A percentile compares a stretch with the other conserved stretches of the same genome.
Evolutionary conservation across 2,329 filamentous ascomycete genomes (phyloP).

Genomic region (Aschersonia sp.): DNA sequence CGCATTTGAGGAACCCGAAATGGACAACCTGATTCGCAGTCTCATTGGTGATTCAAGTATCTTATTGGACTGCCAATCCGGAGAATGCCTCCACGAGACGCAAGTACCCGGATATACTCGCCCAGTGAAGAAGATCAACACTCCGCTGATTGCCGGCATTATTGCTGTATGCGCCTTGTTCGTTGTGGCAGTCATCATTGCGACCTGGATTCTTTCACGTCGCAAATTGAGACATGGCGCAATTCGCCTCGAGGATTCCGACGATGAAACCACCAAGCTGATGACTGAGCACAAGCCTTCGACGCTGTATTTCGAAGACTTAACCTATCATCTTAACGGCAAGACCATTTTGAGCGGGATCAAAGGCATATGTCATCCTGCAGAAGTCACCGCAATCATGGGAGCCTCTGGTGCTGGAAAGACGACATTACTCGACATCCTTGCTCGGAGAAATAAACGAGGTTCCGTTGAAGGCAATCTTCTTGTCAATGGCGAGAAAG

Average conservation of each 20-base stretch:
- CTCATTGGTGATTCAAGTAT: constrained; percentile 92
- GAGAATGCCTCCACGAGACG: constrained; percentile 86
- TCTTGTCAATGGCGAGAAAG: constrained; percentile 85
- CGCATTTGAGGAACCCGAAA: constrained; percentile 77
- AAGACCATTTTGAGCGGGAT: constrained; percentile 73
- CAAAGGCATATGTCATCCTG: constrained; percentile 76
- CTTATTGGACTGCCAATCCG: constrained; percentile 63
- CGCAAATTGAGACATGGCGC: constrained; percentile 55
- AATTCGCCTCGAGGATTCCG: constrained; percentile 76
- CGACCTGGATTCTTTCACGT: constrained; percentile 78
- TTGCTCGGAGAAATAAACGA: constrained; percentile 93
- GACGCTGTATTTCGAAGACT: constrained; percentile 73
- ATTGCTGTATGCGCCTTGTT: constrained; percentile 80
- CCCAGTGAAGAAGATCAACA: constrained; percentile 91
- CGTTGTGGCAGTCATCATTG: constrained; percentile 69
- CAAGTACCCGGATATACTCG: constrained; percentile 83
- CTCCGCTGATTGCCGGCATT: constrained; percentile 83
- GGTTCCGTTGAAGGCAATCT: constrained; percentile 68
- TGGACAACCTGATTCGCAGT: constrained; percentile 77
- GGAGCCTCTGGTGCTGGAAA: constrained; percentile 95
- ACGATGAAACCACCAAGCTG: constrained; percentile 73
- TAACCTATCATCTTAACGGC: constrained; percentile 75
- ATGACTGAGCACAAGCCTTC: constrained; percentile 88
- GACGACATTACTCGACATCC: constrained; percentile 90
- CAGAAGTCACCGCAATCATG: constrained; percentile 97